A percentile compares a stretch with the other conserved stretches of the same genome.
Conservation (phyloP, 2,329 filamentous ascomycete genomes). For the Trichoderma hamatum region DNA sequence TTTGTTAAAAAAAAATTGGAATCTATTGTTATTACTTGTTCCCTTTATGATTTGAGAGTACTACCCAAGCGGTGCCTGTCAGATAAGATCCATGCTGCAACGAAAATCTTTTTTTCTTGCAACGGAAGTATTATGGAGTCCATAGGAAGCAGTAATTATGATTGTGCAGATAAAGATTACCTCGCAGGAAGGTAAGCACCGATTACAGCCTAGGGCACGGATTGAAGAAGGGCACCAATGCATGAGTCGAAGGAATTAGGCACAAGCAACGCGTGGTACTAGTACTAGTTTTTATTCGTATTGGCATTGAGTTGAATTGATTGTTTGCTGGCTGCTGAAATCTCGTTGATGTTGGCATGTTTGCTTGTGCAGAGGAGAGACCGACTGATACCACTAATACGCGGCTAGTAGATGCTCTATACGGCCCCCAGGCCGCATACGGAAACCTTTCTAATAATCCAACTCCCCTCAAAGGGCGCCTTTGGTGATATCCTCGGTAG, state of each 20-base stretch:
- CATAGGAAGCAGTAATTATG: not conserved
- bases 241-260: not conserved
- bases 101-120: not conserved
- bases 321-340: not conserved
- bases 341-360: not conserved
- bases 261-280: not conserved
- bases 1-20: conserved; percentile 20
- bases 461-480: not conserved
- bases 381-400: not conserved
- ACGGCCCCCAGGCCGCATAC: not conserved
- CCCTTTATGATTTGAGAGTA: not conserved
- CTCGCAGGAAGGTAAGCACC: not conserved
- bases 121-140: not conserved
- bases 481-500: not conserved
- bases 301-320: not conserved
- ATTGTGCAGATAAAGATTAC: not conserved
- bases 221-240: not conserved
- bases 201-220: not conserved
- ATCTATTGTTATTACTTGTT: conserved; percentile 22
- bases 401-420: not conserved
- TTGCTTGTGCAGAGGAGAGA: not conserved
- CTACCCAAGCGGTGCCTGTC: not conserved
- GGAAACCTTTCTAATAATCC: conserved; percentile 14
- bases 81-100: not conserved
- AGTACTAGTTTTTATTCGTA: not conserved